Base-by-base conservation (phyloP, 352 stramenopile species). In the Pythium chondricola region DNA sequence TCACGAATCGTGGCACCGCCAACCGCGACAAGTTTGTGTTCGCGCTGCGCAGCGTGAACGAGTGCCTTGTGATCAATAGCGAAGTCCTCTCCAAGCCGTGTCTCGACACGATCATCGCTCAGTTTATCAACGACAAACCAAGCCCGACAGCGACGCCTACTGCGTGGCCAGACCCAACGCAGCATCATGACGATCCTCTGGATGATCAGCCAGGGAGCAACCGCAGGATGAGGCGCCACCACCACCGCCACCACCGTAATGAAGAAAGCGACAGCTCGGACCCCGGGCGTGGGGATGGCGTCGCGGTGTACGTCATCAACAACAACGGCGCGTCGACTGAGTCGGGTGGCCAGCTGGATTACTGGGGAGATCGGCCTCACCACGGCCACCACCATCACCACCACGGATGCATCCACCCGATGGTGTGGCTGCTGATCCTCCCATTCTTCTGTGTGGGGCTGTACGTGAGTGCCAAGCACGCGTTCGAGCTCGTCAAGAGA, bases 361-460 rank as follows among this genome's bases (percentile, higher is more conserved):
- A 43, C 6, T 41, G 41, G 31, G 11, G 38, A 16, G n/a, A n/a
- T n/a, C n/a, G n/a, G n/a, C n/a, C n/a, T n/a, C 17, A 14, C n/a
- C 36, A 33, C 17, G 17, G 42, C 16, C 7, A 25, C 32, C 24
- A 25, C 16, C 39, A 27, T n/a, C 29, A 38, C 21, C 18, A 37
- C 17, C 0, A 26, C 16, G 33, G 32, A 6, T 32, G 41, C 6
- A 30, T 45, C 24, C 41, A 48, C 25, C 48, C 48, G 8, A 13
- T 63, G 7, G 36, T 56, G 41, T 63, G 55, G 55, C 9, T 45
- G 26, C 2, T 57, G n/a, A 37, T 63, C 30, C 29, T 63, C n/a
- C 55, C 48, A 14, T 63, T 62, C 36, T 62, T 56, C 21, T 52
- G 39, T n/a, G 42, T 57, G 9, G 55, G 47, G n/a, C 24, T 63